Evolutionary conservation across 2,329 filamentous ascomycete species (phyloP).

Genomic region (Pestalotiopsis sp.): DNA sequence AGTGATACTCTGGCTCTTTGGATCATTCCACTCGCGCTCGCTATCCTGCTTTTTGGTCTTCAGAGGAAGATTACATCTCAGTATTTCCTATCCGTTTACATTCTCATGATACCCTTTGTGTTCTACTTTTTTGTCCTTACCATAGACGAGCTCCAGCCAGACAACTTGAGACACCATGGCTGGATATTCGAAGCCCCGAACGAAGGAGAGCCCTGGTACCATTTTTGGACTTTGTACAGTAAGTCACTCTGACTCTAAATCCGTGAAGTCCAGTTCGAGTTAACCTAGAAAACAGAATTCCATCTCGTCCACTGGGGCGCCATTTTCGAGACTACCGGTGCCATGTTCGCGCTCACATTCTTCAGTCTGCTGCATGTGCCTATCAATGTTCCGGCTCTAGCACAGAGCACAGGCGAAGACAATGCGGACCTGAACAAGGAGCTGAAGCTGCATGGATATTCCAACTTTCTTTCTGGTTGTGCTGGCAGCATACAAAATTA

Average conservation of each 20-base stretch:
- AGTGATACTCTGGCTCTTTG: slow-evolving; percentile 78
- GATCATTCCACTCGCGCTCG: slow-evolving; percentile 75
- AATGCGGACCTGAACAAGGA: slow-evolving; percentile 90
- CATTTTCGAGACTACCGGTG: slow-evolving; percentile 79
- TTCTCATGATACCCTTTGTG: slow-evolving; percentile 72
- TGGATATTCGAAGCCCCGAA: slow-evolving; percentile 93
- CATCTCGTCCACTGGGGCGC: slow-evolving; percentile 80
- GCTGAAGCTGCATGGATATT: slow-evolving; percentile 87
- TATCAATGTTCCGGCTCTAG: slow-evolving; percentile 94
- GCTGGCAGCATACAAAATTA: slow-evolving; percentile 94
- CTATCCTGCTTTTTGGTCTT: slow-evolving; percentile 72
- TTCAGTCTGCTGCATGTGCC: slow-evolving; percentile 96
- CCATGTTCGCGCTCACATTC: slow-evolving; percentile 96
- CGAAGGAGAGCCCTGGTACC: slow-evolving; percentile 89
- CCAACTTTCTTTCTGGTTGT: slow-evolving; percentile 86
- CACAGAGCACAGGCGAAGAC: slow-evolving; percentile 87
- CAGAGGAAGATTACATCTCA: slow-evolving; percentile 78
- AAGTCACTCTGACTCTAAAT: slow-evolving; percentile 35
- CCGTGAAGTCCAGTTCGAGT: slow-evolving; percentile 15
- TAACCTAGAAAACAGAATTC: slow-evolving; percentile 60
- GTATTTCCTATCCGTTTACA: slow-evolving; percentile 84
- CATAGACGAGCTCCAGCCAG: slow-evolving; percentile 66
- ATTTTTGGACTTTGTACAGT: slow-evolving; percentile 96
- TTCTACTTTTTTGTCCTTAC: slow-evolving; percentile 78
- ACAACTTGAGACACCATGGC: slow-evolving; percentile 67